A percentile compares a stretch with the other conserved stretches of the same genome.
Conservation (phyloP, 2,329 filamentous ascomycete species). For the Coniella lustricola region DNA sequence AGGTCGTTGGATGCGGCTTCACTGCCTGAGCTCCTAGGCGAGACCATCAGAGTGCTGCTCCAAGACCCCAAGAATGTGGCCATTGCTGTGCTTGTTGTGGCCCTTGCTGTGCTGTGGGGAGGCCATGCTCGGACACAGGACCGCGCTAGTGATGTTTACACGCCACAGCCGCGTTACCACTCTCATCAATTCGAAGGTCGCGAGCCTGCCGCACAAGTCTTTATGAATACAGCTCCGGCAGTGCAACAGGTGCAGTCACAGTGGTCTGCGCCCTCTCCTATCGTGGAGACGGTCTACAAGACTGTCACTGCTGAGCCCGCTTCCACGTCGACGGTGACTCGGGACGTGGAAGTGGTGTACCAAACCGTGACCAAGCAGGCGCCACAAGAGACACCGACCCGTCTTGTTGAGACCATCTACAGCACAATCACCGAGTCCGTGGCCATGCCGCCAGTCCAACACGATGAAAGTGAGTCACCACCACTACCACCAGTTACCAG, state of each 20-base stretch:
- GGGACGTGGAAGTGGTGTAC: conserved; percentile 7
- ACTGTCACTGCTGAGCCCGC: not conserved
- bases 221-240: conserved; percentile 4
- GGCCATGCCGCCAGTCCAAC: conserved; percentile 1
- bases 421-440: conserved; percentile 14
- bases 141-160: conserved; percentile 18
- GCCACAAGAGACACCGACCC: conserved; percentile 7
- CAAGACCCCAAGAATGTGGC: conserved; percentile 53
- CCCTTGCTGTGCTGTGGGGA: conserved; percentile 45
- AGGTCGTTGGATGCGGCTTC: conserved; percentile 35
- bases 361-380: conserved; percentile 7
- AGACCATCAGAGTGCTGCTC: conserved; percentile 46
- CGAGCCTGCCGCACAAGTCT: conserved; percentile 10
- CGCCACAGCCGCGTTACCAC: conserved; percentile 11
- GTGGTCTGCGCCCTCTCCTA: not conserved
- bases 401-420: conserved; percentile 15
- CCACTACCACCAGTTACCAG: conserved; percentile 3
- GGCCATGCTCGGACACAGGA: conserved; percentile 21
- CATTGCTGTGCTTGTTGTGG: conserved; percentile 46
- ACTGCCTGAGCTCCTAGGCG: conserved; percentile 46
- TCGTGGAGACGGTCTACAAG: conserved; percentile 14
- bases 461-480: conserved; percentile 1
- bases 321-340: conserved; percentile 1
- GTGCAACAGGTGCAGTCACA: conserved; percentile 1
- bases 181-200: conserved; percentile 11